These are phyloP conservation scores for Fusarium sp. DNA, from an alignment of 2,329 filamentous ascomycete species.

Conservation along the genomic window DNA sequence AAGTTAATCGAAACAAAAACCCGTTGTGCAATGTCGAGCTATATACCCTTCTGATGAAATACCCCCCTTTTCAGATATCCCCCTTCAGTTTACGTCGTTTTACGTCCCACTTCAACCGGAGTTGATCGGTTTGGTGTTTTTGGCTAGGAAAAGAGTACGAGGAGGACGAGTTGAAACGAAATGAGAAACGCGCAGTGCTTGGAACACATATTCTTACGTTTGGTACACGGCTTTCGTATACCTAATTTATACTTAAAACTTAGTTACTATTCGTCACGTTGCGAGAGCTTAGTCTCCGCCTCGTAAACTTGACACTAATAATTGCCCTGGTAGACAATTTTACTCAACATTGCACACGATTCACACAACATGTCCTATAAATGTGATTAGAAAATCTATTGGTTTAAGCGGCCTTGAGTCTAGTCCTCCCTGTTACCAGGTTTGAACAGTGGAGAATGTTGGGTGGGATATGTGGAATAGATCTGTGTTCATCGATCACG, in stretches of 20 bases:
- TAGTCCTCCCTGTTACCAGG: neutral
- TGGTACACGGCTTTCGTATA: slow-evolving; percentile 40
- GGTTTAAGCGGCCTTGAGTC: neutral
- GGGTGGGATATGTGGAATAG: neutral
- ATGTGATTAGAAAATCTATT: neutral
- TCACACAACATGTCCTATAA: neutral
- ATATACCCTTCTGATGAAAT: slow-evolving; percentile 49
- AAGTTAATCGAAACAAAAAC: slow-evolving; percentile 28
- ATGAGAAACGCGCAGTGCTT: slow-evolving; percentile 46
- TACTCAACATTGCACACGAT: slow-evolving; percentile 52
- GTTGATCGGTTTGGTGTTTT: slow-evolving; percentile 51
- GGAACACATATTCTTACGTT: slow-evolving; percentile 40
- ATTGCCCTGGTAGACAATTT: slow-evolving; percentile 55
- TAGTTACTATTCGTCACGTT: slow-evolving; percentile 49
- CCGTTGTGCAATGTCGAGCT: slow-evolving; percentile 47
- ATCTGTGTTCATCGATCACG: neutral
- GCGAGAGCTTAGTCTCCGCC: slow-evolving; percentile 42
- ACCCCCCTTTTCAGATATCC: slow-evolving; percentile 43
- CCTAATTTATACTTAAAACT: slow-evolving; percentile 44
- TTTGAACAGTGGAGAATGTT: neutral
- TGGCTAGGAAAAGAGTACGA: slow-evolving; percentile 34
- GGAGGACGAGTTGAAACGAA: slow-evolving; percentile 38
- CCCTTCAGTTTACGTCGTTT: slow-evolving; percentile 32
- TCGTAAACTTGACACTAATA: slow-evolving; percentile 49
- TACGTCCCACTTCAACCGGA: slow-evolving; percentile 40